Conservation (phyloP, 805 yeast species). For the Diddensiella santjacobensis region DNA sequence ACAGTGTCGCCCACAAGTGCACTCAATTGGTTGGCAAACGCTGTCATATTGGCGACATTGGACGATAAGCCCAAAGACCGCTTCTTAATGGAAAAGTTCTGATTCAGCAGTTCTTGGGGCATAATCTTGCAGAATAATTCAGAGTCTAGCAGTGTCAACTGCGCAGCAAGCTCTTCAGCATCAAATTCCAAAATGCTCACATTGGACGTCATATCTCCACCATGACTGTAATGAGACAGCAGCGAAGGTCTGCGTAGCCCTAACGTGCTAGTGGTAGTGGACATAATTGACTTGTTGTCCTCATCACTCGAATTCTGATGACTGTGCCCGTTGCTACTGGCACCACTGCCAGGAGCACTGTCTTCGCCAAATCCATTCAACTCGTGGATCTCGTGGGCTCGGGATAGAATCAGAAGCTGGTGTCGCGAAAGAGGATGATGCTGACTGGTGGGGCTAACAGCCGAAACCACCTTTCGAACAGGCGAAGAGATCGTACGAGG, state of each 20-base stretch:
- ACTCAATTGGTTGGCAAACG: conserved; percentile 32
- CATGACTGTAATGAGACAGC: neutral
- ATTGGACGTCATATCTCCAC: neutral
- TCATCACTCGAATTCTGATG: conserved; percentile 5
- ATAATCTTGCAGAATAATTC: conserved; percentile 28
- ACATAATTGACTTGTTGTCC: conserved; percentile 13
- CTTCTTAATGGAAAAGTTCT: conserved; percentile 32
- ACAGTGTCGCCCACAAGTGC: conserved; percentile 37
- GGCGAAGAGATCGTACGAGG: conserved; percentile 18
- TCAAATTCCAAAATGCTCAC: conserved; percentile 30
- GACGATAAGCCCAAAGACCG: conserved; percentile 32
- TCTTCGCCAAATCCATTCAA: conserved; percentile 8
- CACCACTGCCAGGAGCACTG: neutral
- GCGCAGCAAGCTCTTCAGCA: conserved; percentile 33
- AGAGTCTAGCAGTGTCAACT: conserved; percentile 34
- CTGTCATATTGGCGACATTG: conserved; percentile 29
- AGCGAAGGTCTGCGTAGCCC: neutral
- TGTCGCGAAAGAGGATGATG: conserved; percentile 8
- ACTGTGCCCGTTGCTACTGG: neutral
- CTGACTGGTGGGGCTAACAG: neutral
- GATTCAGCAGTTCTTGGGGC: conserved; percentile 34
- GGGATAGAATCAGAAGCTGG: conserved; percentile 11
- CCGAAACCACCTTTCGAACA: neutral
- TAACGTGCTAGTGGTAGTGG: conserved; percentile 5
- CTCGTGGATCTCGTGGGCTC: conserved; percentile 10